Evolutionary conservation across 495 filamentous ascomycete genomes (phyloP).

Genomic region (Friedmanniomyces simplex): DNA sequence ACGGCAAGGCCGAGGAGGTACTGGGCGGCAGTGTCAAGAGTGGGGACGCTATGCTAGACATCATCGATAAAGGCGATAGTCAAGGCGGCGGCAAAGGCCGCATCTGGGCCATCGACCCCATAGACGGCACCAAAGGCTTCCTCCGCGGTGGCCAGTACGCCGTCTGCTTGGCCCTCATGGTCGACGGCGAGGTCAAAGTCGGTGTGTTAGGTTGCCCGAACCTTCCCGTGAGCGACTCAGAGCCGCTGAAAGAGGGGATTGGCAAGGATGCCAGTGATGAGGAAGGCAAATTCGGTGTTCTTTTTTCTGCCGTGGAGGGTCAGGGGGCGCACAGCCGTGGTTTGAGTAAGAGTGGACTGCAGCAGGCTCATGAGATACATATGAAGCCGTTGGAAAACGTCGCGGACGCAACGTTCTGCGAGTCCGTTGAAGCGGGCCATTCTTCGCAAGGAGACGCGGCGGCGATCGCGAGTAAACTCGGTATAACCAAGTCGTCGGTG

Average conservation of each 20-base stretch:
- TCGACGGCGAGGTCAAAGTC: conserved; percentile 88
- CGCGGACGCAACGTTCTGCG: conserved; percentile 76
- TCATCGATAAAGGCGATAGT: conserved; percentile 76
- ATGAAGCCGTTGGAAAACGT: conserved; percentile 72
- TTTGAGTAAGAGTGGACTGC: conserved; percentile 48
- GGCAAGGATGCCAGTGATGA: conserved; percentile 58
- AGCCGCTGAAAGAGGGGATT: conserved; percentile 52
- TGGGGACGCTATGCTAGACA: conserved; percentile 67
- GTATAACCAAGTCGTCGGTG: conserved; percentile 79
- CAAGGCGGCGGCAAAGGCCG: conserved; percentile 68
- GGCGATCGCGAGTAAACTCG: conserved; percentile 69
- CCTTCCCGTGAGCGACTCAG: conserved; percentile 70
- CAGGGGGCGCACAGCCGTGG: conserved; percentile 69
- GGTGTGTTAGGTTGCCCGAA: conserved; percentile 93
- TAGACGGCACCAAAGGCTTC: conserved; percentile 97
- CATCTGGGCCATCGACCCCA: conserved; percentile 95
- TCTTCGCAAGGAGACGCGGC: conserved; percentile 78
- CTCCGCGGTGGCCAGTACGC: conserved; percentile 96
- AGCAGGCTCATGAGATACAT: conserved; percentile 50
- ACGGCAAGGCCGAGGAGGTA: conserved; percentile 50
- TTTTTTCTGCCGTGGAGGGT: conserved; percentile 70
- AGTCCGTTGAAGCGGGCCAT: conserved; percentile 87
- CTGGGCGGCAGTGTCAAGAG: conserved; percentile 63
- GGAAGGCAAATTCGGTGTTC: conserved; percentile 56
- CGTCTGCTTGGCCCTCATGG: conserved; percentile 82